Evolutionary conservation across 345 rosid genomes (phyloP), one percentile per base, ranked within the genome.

Genomic region (Eucalyptus cladocalyx): DNA sequence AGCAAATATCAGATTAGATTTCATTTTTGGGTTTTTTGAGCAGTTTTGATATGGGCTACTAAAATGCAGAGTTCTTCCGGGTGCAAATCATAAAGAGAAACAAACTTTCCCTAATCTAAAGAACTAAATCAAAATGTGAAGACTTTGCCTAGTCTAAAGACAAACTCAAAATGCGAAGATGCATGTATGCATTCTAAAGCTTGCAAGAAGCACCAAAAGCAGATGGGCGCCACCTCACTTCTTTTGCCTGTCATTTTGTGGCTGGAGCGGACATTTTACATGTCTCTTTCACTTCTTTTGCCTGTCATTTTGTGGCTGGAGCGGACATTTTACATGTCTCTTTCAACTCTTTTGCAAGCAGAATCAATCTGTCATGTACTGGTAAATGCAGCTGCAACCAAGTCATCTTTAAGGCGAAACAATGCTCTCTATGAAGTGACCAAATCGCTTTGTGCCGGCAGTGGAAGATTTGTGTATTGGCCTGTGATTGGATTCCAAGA

Each of bases 391-490:
- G 28, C 28, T 0, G 2, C 83, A 37, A 76, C 4, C 3, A 13
- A 37, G 26, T 37, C 43, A 37, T 76, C 81, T 37, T 24, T 37
- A 40, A 11, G 1, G 28, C 0, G 15, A 37, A 76, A 21, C 28
- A 6, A 76, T 24, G 83, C 83, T 76, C 26, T 37, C 83, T 19
- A 76, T 1, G 45, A 37, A 19, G 26, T 3, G 26, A 76, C 47
- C 83, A 19, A 10, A 10, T 37, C 28, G 4, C 26, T 18, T 3
- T 10, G 14, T 1, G 6, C 0, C 0, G 26, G 6, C 11, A 10
- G 15, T 10, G 45, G 81, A 40, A 37, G 45, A 72, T 18, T 19
- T 10, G 45, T 0, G 28, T 18, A 72, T 37, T 72, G 45, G 1
- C 81, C 8, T 1, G 15, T 72, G 81, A 34, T 37, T 19, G 81